Percentiles rank a stretch among this genome's conserved stretches.
Conservation (phyloP, 1,139 yeast species). For the Debaryomyces subglobosus region DNA sequence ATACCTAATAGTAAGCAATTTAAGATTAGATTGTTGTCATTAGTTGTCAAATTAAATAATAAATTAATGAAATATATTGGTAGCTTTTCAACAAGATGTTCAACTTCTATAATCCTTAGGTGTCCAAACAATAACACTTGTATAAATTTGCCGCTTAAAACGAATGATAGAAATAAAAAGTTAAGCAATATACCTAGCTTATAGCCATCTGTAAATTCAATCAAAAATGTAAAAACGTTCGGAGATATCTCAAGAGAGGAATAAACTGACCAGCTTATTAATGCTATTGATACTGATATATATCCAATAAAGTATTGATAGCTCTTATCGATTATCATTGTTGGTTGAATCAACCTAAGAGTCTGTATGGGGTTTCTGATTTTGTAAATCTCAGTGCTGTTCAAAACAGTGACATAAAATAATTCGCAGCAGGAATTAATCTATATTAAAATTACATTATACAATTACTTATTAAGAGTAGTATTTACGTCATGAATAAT, state of each 20-base stretch:
- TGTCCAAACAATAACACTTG: slow-evolving; percentile 71
- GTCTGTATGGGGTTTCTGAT: slow-evolving; percentile 7
- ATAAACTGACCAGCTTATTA: slow-evolving; percentile 30
- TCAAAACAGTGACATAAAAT: slow-evolving; percentile 5
- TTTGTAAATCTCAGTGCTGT: slow-evolving; percentile 8
- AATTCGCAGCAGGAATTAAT: neutral
- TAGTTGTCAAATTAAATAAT: slow-evolving; percentile 64
- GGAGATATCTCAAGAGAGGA: slow-evolving; percentile 30
- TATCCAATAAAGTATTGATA: slow-evolving; percentile 29
- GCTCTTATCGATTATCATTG: slow-evolving; percentile 12
- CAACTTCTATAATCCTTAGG: slow-evolving; percentile 72
- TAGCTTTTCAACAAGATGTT: slow-evolving; percentile 71
- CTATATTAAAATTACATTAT: slow-evolving; percentile 4
- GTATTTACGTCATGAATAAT: slow-evolving; percentile 14
- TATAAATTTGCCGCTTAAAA: slow-evolving; percentile 44
- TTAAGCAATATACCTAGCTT: slow-evolving; percentile 38
- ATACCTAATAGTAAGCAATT: slow-evolving; percentile 45
- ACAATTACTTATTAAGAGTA: slow-evolving; percentile 10
- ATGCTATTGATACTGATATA: slow-evolving; percentile 25
- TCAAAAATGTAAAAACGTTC: slow-evolving; percentile 31
- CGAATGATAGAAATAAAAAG: slow-evolving; percentile 36
- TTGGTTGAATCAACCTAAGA: neutral
- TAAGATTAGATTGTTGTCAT: slow-evolving; percentile 57
- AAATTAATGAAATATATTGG: slow-evolving; percentile 62
- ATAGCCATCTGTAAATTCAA: slow-evolving; percentile 39